Evolutionary conservation across 306 rosid species (phyloP), one percentile per base, ranked within the genome.

Genomic region (Medicago arabica): DNA sequence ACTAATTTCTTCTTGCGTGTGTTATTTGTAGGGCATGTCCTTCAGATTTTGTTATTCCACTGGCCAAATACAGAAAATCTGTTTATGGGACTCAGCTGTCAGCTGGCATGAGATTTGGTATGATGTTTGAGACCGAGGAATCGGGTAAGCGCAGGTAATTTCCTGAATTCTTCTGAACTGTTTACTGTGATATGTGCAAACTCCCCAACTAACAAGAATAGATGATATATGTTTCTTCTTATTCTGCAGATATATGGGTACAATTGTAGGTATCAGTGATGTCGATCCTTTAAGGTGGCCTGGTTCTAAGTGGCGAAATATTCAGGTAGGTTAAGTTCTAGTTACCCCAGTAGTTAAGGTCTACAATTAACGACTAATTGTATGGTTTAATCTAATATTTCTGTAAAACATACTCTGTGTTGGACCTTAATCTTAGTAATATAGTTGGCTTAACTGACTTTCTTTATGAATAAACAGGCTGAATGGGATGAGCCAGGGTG

Each of bases 401-500:
- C 4, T 18, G 6, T 15, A 17, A 58, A 60, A 21, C 49, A 39
- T 36, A 34, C 6, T 58, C 2, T 28, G 25, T 12, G 8, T 12
- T 61, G 43, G 7, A 61, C 11, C 43, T 61, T 61, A 61, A 61
- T 61, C 43, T 31, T 61, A 31, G 67, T 61, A 12, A 14, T 31
- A 60, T 8, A 55, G 31, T 55, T 55, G 14, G 61, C 31, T 55
- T 55, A 55, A 18, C 21, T 25, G 16, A 60, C n/a, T 53, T 68
- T 18, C 21, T 55, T 51, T 50, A 7, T n/a, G n/a, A 8, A 13
- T 63, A 50, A 51, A 80, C 88, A 93, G 97, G 92, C 90, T 23
- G 99, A 96, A 85, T 96, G 99, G 99, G 99, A 96, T 72, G 99
- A 96, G 78, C 97, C 98, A 12, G 99, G 99, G 15, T 96, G 97